phyloP scores from a whole-genome alignment of 176 grass and related monocot species.

The Carex cristatella region DNA sequence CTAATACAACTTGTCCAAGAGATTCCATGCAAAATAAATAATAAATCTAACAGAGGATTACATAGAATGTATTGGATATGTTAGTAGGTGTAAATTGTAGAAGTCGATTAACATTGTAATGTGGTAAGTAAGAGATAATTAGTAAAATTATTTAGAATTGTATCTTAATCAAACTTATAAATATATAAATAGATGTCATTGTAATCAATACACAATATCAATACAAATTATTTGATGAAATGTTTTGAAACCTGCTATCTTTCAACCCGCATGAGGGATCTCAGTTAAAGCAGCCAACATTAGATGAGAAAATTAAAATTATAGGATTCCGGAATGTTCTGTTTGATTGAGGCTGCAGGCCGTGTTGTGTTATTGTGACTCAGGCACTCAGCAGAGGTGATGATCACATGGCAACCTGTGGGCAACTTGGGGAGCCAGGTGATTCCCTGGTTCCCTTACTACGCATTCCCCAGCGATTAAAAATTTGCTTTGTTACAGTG shows the following conservation, averaged over 20 bases:
- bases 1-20: constrained; percentile 56
- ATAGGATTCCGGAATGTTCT: constrained; percentile 80
- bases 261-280: constrained; percentile 82
- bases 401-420: constrained; percentile 79
- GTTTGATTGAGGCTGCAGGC: constrained; percentile 24
- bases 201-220: too few species aligned
- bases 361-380: constrained; percentile 55
- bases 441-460: constrained; percentile 53
- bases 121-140: too few species aligned
- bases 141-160: too few species aligned
- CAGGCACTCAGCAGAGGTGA: constrained; percentile 51
- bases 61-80: too few species aligned
- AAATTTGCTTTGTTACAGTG: constrained; percentile 41
- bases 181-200: too few species aligned
- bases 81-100: too few species aligned
- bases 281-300: constrained; percentile 62
- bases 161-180: too few species aligned
- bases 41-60: too few species aligned
- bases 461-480: constrained; percentile 64
- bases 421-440: constrained; percentile 67
- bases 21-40: too few species aligned
- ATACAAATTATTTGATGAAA: too few species aligned
- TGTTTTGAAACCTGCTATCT: constrained; percentile 46
- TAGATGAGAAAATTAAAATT: constrained; percentile 54
- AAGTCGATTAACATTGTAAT: too few species aligned